Evolutionary conservation across 164 flowering plant genomes (phyloP), one percentile per base, ranked within the genome.

Genomic region (Warburgia ugandensis): DNA sequence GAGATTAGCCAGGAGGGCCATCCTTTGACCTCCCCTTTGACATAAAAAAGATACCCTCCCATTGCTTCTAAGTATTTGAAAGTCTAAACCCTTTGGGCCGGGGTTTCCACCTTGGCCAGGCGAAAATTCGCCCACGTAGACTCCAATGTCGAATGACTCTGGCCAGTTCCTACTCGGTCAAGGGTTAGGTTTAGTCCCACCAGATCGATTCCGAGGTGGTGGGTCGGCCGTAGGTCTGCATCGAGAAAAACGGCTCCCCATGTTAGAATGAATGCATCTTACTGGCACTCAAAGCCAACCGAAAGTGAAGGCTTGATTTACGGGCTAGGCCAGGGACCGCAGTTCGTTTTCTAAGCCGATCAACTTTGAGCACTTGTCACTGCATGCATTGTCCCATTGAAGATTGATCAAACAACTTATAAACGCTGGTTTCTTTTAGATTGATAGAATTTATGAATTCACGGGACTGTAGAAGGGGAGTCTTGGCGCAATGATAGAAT

Each of bases 1-100:
- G 23, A 29, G 36, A 14, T 6, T 4, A 29, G 20, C 22, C 3
- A 47, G 21, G n/a, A 29, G 35, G 33, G 20, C 4, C 17, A n/a
- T 17, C 11, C 17, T 28, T 19, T 5, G n/a, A 16, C 6, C 27
- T 3, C 2, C 19, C 49, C 38, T 56, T 56, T 39, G 53, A 57
- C 50, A 50, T 42, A n/a, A 43, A 43, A 58, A 61, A n/a, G 55
- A 29, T 48, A 36, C 54, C 56, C 68, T 56, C 26, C 50, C 67
- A 51, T 58, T 37, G 17, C 19, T 57, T 54, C n/a, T n/a, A 32
- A 20, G 26, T 33, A 33, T 29, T 41, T 45, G 45, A 46, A 45
- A 40, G 41, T 54, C 48, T 52, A 44, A 39, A 40, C 41, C 31
- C 28, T 6, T 25, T 51, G 11, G 10, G 38, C 41, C 40, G 51